Evolutionary conservation across 106 monocot species (phyloP), one percentile per base, ranked within the genome.

Genomic region (Agapanthus africanus): DNA sequence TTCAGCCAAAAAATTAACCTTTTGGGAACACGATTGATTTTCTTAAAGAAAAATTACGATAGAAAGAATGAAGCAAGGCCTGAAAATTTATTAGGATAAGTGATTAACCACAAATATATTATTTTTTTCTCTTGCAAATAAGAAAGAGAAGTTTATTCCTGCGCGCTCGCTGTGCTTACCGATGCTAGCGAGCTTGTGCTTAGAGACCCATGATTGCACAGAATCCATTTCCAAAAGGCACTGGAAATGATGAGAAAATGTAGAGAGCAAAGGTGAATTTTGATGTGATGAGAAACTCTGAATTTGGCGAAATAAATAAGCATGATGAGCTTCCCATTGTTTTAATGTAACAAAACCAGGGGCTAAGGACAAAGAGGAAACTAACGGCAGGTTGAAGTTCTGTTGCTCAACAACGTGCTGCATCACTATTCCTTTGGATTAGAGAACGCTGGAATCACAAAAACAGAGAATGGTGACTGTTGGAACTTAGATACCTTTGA

Each of bases 181-280:
- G n/a, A 72, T 63, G 38, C 60, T 63, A 0, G 59, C 35, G 21
- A 72, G 60, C 62, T 72, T 62, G 46, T 63, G 72, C 40, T 72
- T 30, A 13, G 61, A 38, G 44, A 63, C 35, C 62, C 62, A 72
- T 4, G 62, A 72, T 14, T 41, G 60, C 0, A 62, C 1, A 23
- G 64, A 65, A 16, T 26, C 6, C 64, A 65, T 65, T 61, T 36
- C n/a, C n/a, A n/a, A 4, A 4, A 61, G 35, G 18, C 30, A 36
- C 6, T 2, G 14, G 2, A n/a, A 28, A 7, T 35, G 19, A 28
- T 8, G 36, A 28, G 33, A 61, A 35, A 7, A n/a, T n/a, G n/a
- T n/a, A n/a, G 35, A 61, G 35, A 28, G 11, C 3, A 57, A 30
- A 21, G 11, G 6, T 7, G 56, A 4, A 19, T 61, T 13, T 61